phyloP scores from a whole-genome alignment of 352 stramenopile species.

The Phytophthora uliginosa region DNA sequence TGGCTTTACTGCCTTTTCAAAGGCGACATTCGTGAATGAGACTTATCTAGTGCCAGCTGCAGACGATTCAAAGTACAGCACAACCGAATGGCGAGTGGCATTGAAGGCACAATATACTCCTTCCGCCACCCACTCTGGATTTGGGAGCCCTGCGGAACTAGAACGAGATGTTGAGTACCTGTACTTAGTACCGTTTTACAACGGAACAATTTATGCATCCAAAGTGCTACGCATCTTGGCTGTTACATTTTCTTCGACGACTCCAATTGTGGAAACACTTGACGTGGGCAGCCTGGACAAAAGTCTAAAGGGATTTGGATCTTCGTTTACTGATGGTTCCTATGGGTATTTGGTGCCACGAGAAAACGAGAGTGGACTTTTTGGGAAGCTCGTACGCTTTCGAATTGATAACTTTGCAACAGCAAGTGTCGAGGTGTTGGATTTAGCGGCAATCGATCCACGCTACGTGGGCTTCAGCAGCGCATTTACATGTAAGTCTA shows the following conservation, averaged over 20 bases:
- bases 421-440: conserved; percentile 53
- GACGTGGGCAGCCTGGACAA: conserved; percentile 56
- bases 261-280: conserved; percentile 66
- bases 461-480: conserved; percentile 75
- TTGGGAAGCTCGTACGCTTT: conserved; percentile 74
- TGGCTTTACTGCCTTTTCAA: conserved; percentile 69
- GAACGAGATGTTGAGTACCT: conserved; percentile 67
- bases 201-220: conserved; percentile 59
- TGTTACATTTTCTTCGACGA: conserved; percentile 56
- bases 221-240: conserved; percentile 64
- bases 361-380: conserved; percentile 64
- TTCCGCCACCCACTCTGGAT: conserved; percentile 50
- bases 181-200: conserved; percentile 79
- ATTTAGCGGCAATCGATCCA: conserved; percentile 60
- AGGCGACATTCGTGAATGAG: conserved; percentile 69
- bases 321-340: conserved; percentile 64
- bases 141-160: conserved; percentile 44
- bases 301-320: conserved; percentile 59
- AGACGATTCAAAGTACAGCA: conserved; percentile 62
- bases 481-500: conserved; percentile 64
- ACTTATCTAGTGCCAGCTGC: conserved; percentile 58
- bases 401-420: conserved; percentile 54
- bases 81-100: conserved; percentile 53
- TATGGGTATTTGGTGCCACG: conserved; percentile 79
- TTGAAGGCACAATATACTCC: conserved; percentile 60